Conservation (phyloP, 805 yeast genomes). For the Blastobotrys americana region DNA sequence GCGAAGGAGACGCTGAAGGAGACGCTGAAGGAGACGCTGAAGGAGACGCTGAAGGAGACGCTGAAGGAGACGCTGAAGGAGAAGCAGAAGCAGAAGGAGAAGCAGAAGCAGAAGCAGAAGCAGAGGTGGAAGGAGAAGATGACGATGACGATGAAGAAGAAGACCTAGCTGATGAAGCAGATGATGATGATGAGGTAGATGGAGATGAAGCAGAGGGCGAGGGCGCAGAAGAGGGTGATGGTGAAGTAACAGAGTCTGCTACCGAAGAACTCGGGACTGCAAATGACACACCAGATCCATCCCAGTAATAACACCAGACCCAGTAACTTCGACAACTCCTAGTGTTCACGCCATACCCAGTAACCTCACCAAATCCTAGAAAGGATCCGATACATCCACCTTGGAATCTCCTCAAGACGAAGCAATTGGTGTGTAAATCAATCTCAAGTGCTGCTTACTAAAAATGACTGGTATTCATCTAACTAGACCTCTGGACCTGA, state of each 20-base stretch:
- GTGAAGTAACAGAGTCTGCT: background rate
- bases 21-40: constrained; percentile 30
- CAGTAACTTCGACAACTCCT: too few relatives aligned
- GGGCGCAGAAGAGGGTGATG: background rate
- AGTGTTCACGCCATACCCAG: too few relatives aligned
- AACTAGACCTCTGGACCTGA: too few relatives aligned
- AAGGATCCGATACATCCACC: too few relatives aligned
- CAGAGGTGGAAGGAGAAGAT: constrained; percentile 29
- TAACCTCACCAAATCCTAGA: background rate
- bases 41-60: constrained; percentile 40
- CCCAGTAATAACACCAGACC: too few relatives aligned
- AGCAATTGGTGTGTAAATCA: too few relatives aligned
- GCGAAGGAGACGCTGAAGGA: constrained; percentile 21
- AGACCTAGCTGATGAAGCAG: constrained; percentile 5
- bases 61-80: constrained; percentile 42
- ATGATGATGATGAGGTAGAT: constrained; percentile 1
- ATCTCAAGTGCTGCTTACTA: too few relatives aligned
- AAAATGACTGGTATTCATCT: too few relatives aligned
- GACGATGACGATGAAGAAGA: constrained; percentile 28
- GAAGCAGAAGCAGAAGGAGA: constrained; percentile 39
- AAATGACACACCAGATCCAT: too few relatives aligned
- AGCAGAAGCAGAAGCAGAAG: constrained; percentile 37
- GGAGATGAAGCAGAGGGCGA: too few relatives aligned
- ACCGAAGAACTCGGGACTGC: too few relatives aligned
- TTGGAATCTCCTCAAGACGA: too few relatives aligned